Evolutionary conservation across 225 moss, liverwort and hornwort species (phyloP), one percentile per base, ranked within the genome.

Genomic region (Polytrichum commune): DNA sequence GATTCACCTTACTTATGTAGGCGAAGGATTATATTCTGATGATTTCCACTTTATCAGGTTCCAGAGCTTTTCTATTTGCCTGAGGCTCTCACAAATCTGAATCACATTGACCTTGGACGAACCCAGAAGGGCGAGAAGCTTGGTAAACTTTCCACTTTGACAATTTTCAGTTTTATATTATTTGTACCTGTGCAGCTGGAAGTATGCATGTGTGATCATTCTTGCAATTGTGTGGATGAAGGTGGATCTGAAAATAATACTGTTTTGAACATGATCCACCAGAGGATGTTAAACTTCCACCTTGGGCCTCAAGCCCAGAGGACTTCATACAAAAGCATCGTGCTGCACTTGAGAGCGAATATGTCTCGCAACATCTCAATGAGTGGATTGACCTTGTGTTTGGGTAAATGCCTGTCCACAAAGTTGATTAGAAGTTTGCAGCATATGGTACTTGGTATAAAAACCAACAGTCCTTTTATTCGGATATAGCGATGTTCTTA

Each of bases 341-440:
- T 67, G 79, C 83, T 76, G 95, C 95, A 60, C 81, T 95, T 13
- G 95, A 95, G 78, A 91, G 92, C 69, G 92, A 92, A 87, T 85
- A 86, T 79, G 95, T 95, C 54, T 95, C 95, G 69, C 79, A 84
- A 70, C 92, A 95, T 72, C 80, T 95, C 70, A 85, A 95, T 72
- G 90, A 89, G 81, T 95, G 95, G 95, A 86, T 95, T 77, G 95
- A 95, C 73, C 92, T 95, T 56, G 82, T 91, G 67, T 95, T 95
- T 85, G 95, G 95, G 95, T 95, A 78, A 65, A 18, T 38, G 16
- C 46, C 46, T 28, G 27, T 38, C 66, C 22, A 20, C 20, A 7
- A 33, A 33, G 7, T 33, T 38, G 46, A 32, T 19, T 46, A 35
- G 66, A 66, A n/a, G 20, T 20, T 46, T 66, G 24, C 60, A 66